phyloP scores from a whole-genome alignment of 2,329 filamentous ascomycete species.

The Boeremia lycopersici region DNA sequence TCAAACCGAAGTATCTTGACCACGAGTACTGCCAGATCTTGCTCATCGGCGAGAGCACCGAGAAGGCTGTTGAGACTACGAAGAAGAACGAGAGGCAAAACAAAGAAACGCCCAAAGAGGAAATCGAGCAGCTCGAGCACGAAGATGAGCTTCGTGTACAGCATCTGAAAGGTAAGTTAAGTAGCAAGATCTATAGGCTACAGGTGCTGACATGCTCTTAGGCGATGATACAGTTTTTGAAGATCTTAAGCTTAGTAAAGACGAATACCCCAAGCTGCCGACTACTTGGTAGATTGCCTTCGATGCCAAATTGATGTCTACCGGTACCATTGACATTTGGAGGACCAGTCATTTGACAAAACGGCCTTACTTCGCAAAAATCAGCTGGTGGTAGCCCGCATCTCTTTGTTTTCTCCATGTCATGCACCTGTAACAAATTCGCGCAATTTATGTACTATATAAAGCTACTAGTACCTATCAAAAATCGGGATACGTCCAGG shows the following conservation, averaged over 20 bases:
- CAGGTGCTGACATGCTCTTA: slow-evolving; percentile 30
- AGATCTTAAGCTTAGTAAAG: slow-evolving; percentile 64
- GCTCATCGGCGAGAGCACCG: slow-evolving; percentile 72
- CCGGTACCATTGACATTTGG: background rate
- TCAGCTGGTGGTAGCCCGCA: too few species aligned
- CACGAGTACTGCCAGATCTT: slow-evolving; percentile 78
- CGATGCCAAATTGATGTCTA: background rate
- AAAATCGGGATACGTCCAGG: too few species aligned
- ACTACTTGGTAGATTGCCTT: slow-evolving; percentile 39
- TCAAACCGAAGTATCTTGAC: slow-evolving; percentile 74
- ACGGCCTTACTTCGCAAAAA: too few species aligned
- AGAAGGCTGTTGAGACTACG: slow-evolving; percentile 63
- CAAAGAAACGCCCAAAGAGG: slow-evolving; percentile 70
- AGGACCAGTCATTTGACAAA: background rate
- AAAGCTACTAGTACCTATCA: too few species aligned
- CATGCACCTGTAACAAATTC: too few species aligned
- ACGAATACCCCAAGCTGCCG: slow-evolving; percentile 60
- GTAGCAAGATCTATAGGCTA: background rate
- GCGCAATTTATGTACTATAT: too few species aligned
- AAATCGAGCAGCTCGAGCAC: slow-evolving; percentile 75
- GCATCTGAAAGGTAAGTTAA: slow-evolving; percentile 58
- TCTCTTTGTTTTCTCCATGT: too few species aligned
- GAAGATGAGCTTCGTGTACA: slow-evolving; percentile 74
- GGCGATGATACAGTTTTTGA: slow-evolving; percentile 66
- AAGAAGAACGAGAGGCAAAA: slow-evolving; percentile 61